Conservation (phyloP, 129 eudicot species). For the Flaveria robusta region DNA sequence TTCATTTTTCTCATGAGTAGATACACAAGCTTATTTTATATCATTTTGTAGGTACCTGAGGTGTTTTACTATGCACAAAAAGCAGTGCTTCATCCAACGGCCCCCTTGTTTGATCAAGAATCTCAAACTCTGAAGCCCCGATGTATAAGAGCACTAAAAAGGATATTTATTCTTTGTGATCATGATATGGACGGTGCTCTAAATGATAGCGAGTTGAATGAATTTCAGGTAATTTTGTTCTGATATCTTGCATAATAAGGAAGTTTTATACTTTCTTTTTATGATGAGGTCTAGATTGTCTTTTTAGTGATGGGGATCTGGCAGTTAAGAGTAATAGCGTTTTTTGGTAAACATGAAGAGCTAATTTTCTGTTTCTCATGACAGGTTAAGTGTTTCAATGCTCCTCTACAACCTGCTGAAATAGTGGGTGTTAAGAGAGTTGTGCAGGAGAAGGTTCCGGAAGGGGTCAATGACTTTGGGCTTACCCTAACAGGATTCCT, state of each 20-base stretch:
- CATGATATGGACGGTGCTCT: constrained; percentile 90
- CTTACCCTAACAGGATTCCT: constrained; percentile 93
- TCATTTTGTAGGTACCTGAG: constrained; percentile 71
- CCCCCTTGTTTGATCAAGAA: constrained; percentile 96
- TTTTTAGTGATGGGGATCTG: neutral
- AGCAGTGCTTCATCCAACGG: constrained; percentile 98
- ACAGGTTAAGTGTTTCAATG: constrained; percentile 94
- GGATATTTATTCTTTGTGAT: constrained; percentile 88
- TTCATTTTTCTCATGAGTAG: neutral
- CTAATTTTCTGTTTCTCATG: constrained; percentile 24
- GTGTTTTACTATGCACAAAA: constrained; percentile 96
- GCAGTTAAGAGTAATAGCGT: neutral
- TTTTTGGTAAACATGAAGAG: constrained; percentile 16
- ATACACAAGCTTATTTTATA: constrained; percentile 17
- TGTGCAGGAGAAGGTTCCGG: constrained; percentile 87
- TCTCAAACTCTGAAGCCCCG: constrained; percentile 83
- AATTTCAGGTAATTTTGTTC: constrained; percentile 66
- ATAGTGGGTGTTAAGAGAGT: constrained; percentile 93
- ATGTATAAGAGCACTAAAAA: constrained; percentile 82
- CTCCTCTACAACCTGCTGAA: constrained; percentile 98
- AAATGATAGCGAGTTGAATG: constrained; percentile 85
- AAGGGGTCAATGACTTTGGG: constrained; percentile 87
- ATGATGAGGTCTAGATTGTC: constrained; percentile 7
- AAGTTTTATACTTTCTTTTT: constrained; percentile 14
- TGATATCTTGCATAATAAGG: constrained; percentile 11